These are phyloP conservation scores for Lagenidium giganteum DNA, from an alignment of 352 stramenopile genomes.

Conservation along the genomic window DNA sequence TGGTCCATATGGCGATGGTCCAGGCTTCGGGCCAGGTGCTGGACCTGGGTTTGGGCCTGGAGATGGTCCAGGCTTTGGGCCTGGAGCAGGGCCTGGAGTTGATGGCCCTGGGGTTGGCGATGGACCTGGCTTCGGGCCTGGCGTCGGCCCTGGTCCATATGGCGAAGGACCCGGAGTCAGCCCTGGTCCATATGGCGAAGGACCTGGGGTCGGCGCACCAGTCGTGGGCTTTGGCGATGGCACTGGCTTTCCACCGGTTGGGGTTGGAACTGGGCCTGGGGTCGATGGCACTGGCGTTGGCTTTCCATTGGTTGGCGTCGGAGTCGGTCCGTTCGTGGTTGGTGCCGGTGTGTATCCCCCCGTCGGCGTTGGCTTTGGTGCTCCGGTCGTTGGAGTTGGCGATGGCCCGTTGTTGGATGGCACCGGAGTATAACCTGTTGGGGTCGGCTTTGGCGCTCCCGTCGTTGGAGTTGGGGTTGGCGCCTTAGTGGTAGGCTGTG, in stretches of 20 bases:
- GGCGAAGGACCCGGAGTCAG: not conserved
- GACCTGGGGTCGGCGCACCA: not conserved
- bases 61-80: slow-evolving; percentile 1
- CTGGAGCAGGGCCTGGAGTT: not conserved
- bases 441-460: not conserved
- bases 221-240: slow-evolving; percentile 5
- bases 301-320: no score
- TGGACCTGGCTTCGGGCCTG: not conserved
- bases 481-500: not conserved
- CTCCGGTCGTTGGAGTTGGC: not conserved
- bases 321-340: not conserved
- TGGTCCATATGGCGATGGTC: not conserved
- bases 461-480: not conserved
- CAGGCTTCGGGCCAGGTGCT: not conserved
- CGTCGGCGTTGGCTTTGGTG: not conserved
- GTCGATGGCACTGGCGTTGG: no score
- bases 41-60: not conserved
- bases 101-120: slow-evolving; percentile 2
- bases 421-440: not conserved
- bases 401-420: not conserved
- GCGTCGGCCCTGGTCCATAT: not conserved
- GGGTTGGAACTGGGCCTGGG: not conserved
- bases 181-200: not conserved
- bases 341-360: not conserved
- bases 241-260: not conserved